Base-by-base conservation (phyloP, 2,329 filamentous ascomycete genomes). In the Daldinia eschscholtzii region DNA sequence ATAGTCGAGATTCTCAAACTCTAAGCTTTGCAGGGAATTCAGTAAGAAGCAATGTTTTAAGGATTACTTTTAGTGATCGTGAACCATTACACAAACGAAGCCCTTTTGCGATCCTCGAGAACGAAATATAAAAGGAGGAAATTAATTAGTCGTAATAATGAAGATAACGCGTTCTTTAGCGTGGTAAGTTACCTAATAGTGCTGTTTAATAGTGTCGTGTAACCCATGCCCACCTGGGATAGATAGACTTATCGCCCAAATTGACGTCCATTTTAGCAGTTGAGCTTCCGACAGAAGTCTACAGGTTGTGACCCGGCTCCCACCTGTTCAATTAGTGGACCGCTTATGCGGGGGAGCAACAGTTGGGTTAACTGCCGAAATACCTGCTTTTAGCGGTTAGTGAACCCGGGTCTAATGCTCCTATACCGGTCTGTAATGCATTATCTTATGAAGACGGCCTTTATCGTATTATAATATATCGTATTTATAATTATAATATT, bases 341-440 rank as follows among this genome's bases (percentile, higher is more conserved):
- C 44, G 48, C 26, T 52, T 33, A 53, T 53, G 61, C 61, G 61
- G 61, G 61, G 46, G 56, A 58, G 56, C 7, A 50, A 3, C 12
- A 18, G 35, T 35, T 35, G 48, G 33, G 4, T 57, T 56, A 55
- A 33, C 41, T 64, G 56, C 62, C 9, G 48, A 52, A 10, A 35
- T 26, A 60, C 48, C 62, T 59, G 46, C 56, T 53, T 57, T 9
- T 59, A 48, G 12, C 46, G 33, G 59, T 48, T 64, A 64, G 41
- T 15, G 37, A 20, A 59, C 52, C 61, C 53, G 28, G 30, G 20
- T 56, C 55, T 58, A 61, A 46, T 46, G 42, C 44, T 68, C 65
- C 65, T 59, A 65, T 42, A 62, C 46, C 62, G 44, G 58, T 58
- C 33, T 33, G 55, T 12, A n/a, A n/a, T n/a, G n/a, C 35, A 1